phyloP scores from a whole-genome alignment of 176 grass and related monocot species.

The Aechmea fasciata region DNA sequence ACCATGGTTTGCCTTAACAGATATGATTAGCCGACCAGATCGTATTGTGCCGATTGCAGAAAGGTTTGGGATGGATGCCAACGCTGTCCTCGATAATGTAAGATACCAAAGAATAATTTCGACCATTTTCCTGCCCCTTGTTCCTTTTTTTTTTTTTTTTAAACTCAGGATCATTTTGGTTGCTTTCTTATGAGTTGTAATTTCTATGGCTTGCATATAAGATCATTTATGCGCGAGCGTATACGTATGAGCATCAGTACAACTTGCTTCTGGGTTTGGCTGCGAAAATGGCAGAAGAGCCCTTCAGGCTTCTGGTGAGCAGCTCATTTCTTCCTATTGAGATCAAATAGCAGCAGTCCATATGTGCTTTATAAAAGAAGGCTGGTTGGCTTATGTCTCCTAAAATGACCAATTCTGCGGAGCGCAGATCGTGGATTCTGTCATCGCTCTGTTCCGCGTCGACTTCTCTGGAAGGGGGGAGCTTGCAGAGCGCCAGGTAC shows the following conservation, averaged over 20 bases:
- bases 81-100: slow-evolving; percentile 80
- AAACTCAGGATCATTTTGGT: neutral
- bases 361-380: slow-evolving; percentile 10
- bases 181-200: slow-evolving; percentile 12
- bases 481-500: slow-evolving; percentile 73
- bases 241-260: slow-evolving; percentile 88
- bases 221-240: slow-evolving; percentile 97
- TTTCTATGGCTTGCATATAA: slow-evolving; percentile 2
- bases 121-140: neutral
- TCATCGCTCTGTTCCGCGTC: slow-evolving; percentile 72
- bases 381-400: no score
- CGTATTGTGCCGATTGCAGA: slow-evolving; percentile 90
- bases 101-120: neutral
- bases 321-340: neutral
- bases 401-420: slow-evolving; percentile 1
- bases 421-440: slow-evolving; percentile 77
- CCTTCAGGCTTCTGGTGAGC: slow-evolving; percentile 62
- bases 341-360: neutral
- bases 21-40: slow-evolving; percentile 55
- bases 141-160: slow-evolving; percentile 27
- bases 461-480: slow-evolving; percentile 84
- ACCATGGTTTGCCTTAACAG: slow-evolving; percentile 34
- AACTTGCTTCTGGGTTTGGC: slow-evolving; percentile 86
- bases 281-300: slow-evolving; percentile 95
- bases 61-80: slow-evolving; percentile 88